Base-by-base conservation (phyloP, 768 basidiomycete species). In the Pleurotus platypus region DNA sequence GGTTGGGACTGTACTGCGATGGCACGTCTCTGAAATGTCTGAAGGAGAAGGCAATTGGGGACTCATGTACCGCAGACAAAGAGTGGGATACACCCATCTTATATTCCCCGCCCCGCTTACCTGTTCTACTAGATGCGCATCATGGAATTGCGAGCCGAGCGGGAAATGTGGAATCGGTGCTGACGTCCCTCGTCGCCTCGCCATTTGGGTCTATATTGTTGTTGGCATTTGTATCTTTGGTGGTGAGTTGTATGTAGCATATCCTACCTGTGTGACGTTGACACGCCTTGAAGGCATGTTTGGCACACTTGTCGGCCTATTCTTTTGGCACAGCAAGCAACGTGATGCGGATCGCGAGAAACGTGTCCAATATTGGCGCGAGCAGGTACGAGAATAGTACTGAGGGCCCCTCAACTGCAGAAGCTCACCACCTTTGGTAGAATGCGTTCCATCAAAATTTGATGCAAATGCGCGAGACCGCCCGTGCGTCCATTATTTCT, bases 301-400 rank as follows among this genome's bases (percentile, higher is more conserved):
- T 58, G 87, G 80, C 13, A 87, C 87, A 7, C 76, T 93, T 42
- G 70, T 83, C 53, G 78, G 80, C 3, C 75, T 95, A 37, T 93
- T 82, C 72, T 76, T 85, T 63, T 63, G 89, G 5, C 92, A 94
- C 63, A 75, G 85, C 39, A 82, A 83, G 62, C 82, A 88, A 61
- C 84, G 92, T 62, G 85, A 86, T 42, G 70, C 75, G 57, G 91
- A 94, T 64, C 86, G 90, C 46, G 86, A 90, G 72, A 92, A 88
- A 70, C 87, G 92, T 62, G 73, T 86, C 43, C 90, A 92, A 67
- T 94, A 94, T 72, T 94, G 92, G 87, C 85, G 86, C 62, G 92
- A 94, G 74, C 92, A 92, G 79, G 87, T 85, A 60, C 49, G 63
- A 58, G n/a, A 42, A 12, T 20, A 16, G 13, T 9, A 9, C 30